Evolutionary conservation across 2,329 filamentous ascomycete genomes (phyloP).

Genomic region (Colletotrichum tabaci): DNA sequence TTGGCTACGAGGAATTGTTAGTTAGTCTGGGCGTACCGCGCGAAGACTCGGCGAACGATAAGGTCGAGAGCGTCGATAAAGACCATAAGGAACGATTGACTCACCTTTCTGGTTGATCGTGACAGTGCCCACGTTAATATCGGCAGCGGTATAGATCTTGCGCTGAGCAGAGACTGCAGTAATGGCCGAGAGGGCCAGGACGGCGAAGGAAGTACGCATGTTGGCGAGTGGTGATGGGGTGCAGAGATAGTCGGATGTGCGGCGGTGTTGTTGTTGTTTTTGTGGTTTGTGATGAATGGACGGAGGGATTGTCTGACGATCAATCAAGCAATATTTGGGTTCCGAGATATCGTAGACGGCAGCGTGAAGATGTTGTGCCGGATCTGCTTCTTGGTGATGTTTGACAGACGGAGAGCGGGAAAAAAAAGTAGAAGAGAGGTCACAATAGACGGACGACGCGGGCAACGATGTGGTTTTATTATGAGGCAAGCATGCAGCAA

Average conservation of each 20-base stretch:
- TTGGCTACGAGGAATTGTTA: slow-evolving; percentile 52
- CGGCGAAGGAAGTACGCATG: slow-evolving; percentile 41
- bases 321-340: slow-evolving; percentile 37
- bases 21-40: background rate
- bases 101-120: slow-evolving; percentile 29
- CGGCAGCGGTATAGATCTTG: slow-evolving; percentile 36
- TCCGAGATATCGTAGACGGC: slow-evolving; percentile 38
- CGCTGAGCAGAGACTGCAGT: slow-evolving; percentile 40
- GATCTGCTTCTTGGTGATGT: slow-evolving; percentile 36
- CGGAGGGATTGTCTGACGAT: slow-evolving; percentile 14
- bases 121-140: slow-evolving; percentile 36
- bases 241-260: slow-evolving; percentile 21
- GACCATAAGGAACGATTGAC: slow-evolving; percentile 1
- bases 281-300: slow-evolving; percentile 5
- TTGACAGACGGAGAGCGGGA: slow-evolving; percentile 23
- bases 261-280: slow-evolving; percentile 3
- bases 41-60: background rate
- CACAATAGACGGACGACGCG: slow-evolving; percentile 11
- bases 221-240: slow-evolving; percentile 26
- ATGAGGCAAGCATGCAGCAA: slow-evolving; percentile 20
- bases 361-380: slow-evolving; percentile 37
- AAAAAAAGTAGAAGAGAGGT: slow-evolving; percentile 13
- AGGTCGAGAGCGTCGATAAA: background rate
- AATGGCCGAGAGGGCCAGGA: slow-evolving; percentile 40
- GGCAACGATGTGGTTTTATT: slow-evolving; percentile 42